Evolutionary conservation across 1,139 yeast species (phyloP).

Genomic region (Meyerozyma elateridarum): DNA sequence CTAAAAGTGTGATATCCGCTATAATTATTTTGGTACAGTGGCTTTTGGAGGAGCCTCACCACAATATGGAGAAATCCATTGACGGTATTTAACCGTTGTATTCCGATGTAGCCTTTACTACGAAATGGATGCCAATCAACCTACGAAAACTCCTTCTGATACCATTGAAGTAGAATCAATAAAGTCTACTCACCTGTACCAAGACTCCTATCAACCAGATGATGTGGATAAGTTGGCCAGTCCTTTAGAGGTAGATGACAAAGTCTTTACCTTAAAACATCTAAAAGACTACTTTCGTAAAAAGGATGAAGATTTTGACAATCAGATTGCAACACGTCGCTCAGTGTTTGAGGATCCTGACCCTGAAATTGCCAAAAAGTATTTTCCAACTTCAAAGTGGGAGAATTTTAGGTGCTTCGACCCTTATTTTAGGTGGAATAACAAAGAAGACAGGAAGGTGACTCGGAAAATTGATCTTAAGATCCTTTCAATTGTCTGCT

Average conservation of each 20-base stretch:
- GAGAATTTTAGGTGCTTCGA: conserved; percentile 14
- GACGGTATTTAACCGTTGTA: too few species aligned
- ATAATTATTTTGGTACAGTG: too few species aligned
- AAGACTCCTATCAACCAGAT: neutral
- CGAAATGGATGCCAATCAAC: too few species aligned
- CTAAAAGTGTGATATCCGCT: too few species aligned
- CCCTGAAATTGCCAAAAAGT: conserved; percentile 1
- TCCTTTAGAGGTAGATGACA: neutral
- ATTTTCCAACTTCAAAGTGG: conserved; percentile 4
- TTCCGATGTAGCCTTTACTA: too few species aligned
- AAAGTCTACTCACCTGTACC: neutral
- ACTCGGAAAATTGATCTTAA: conserved; percentile 21
- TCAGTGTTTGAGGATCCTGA: conserved; percentile 2
- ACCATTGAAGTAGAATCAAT: neutral
- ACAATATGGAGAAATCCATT: too few species aligned
- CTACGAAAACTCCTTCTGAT: too few species aligned
- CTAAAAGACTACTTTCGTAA: neutral
- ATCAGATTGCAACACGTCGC: neutral
- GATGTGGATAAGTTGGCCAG: neutral
- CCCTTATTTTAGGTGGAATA: conserved; percentile 20
- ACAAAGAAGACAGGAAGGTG: conserved; percentile 18
- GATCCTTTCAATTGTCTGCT: conserved; percentile 26
- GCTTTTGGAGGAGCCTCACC: too few species aligned
- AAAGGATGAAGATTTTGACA: neutral
- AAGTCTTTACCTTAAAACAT: neutral